Conservation (phyloP, 2,329 filamentous ascomycete genomes). For the Phoma sp. region DNA sequence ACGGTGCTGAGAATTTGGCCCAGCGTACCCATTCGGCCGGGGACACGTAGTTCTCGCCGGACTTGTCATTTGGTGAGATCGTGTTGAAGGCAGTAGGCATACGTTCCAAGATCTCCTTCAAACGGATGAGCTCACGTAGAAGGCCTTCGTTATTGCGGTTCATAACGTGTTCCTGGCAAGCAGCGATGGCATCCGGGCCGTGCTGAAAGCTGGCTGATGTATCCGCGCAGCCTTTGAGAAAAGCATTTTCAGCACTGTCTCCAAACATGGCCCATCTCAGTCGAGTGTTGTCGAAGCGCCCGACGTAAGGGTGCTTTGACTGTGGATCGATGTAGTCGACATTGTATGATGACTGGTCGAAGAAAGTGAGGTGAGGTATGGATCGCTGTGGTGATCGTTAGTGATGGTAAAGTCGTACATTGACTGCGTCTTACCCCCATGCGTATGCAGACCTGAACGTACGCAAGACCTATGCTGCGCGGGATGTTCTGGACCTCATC, state of each 20-base stretch:
- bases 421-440: conserved; percentile 48
- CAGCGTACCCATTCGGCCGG: conserved; percentile 35
- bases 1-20: conserved; percentile 36
- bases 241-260: conserved; percentile 33
- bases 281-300: conserved; percentile 32
- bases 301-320: conserved; percentile 57
- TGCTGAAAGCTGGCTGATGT: conserved; percentile 36
- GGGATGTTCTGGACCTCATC: conserved; percentile 61
- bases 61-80: conserved; percentile 29
- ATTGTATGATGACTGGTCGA: conserved; percentile 63
- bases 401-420: background rate
- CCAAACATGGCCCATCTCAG: conserved; percentile 36
- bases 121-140: conserved; percentile 30
- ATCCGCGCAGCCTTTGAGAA: conserved; percentile 35
- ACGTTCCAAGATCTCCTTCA: conserved; percentile 35
- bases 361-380: conserved; percentile 61
- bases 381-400: conserved; percentile 39
- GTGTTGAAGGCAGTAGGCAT: conserved; percentile 35
- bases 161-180: conserved; percentile 37
- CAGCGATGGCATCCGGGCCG: conserved; percentile 33
- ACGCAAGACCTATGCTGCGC: conserved; percentile 58
- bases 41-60: conserved; percentile 34
- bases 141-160: conserved; percentile 32
- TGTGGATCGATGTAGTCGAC: conserved; percentile 58
- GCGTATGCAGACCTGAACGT: conserved; percentile 59